Conservation (phyloP, 1,284 basidiomycete species). For the Veloboletus limbatus region DNA sequence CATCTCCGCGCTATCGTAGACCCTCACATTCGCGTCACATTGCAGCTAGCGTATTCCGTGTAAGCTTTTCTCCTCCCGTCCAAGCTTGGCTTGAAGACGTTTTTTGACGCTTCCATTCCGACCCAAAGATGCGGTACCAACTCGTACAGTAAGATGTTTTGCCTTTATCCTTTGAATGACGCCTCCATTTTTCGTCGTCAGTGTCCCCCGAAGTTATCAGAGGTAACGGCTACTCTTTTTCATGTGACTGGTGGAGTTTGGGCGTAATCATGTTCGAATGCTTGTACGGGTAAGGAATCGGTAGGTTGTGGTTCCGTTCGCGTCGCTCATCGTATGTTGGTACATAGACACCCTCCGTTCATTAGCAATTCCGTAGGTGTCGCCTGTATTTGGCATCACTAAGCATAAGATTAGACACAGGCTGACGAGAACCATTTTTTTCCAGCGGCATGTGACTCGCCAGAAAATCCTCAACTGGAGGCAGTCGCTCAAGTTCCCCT, state of each 20-base stretch:
- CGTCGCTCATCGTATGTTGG: constrained; percentile 26
- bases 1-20: constrained; percentile 25
- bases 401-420: constrained; percentile 20
- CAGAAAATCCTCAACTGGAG: constrained; percentile 95
- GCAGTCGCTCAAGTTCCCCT: constrained; percentile 83
- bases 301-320: constrained; percentile 25
- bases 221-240: constrained; percentile 89
- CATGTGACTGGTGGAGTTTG: constrained; percentile 98
- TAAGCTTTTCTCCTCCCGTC: constrained; percentile 46
- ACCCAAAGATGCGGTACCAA: constrained; percentile 76
- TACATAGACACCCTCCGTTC: constrained; percentile 83
- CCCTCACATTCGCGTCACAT: constrained; percentile 18
- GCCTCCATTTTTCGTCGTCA: constrained; percentile 36
- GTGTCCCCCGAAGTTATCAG: constrained; percentile 96
- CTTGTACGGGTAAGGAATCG: constrained; percentile 70
- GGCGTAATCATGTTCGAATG: constrained; percentile 93
- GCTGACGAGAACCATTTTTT: constrained; percentile 12
- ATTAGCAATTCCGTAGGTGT: constrained; percentile 81
- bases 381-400: constrained; percentile 8
- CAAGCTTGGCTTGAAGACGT: constrained; percentile 15
- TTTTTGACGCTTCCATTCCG: constrained; percentile 28
- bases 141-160: constrained; percentile 74
- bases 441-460: constrained; percentile 81
- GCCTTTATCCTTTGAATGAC: constrained; percentile 25
- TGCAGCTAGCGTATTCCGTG: constrained; percentile 89